phyloP scores from a whole-genome alignment of 2,329 filamentous ascomycete species.

The Juglanconis juglandina region DNA sequence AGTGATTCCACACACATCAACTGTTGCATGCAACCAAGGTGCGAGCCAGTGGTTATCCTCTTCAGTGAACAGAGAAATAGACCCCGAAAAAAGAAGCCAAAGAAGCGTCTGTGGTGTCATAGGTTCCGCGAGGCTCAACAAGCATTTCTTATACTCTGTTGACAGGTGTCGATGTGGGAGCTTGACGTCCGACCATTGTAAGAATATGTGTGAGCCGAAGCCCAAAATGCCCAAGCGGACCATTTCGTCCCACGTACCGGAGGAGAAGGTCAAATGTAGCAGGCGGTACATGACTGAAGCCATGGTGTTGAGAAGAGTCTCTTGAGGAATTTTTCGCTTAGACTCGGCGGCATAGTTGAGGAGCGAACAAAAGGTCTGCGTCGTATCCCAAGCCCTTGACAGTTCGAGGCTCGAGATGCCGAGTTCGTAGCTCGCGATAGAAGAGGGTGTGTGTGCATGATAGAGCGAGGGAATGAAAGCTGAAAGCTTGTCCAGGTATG shows the following conservation, averaged over 20 bases:
- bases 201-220: constrained; percentile 34
- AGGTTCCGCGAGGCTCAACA: background rate
- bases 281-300: constrained; percentile 39
- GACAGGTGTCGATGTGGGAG: constrained; percentile 21
- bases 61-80: constrained; percentile 23
- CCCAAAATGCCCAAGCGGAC: constrained; percentile 37
- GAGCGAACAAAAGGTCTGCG: constrained; percentile 23
- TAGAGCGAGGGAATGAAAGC: background rate
- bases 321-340: constrained; percentile 18
- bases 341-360: constrained; percentile 23
- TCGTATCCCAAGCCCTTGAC: constrained; percentile 19
- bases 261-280: constrained; percentile 28
- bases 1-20: constrained; percentile 16
- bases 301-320: constrained; percentile 29
- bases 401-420: constrained; percentile 18
- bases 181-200: constrained; percentile 31
- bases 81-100: constrained; percentile 26
- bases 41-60: constrained; percentile 22
- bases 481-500: background rate
- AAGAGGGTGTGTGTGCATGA: too few species aligned
- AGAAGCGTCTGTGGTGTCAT: constrained; percentile 20
- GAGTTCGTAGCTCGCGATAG: background rate
- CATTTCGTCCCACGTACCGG: constrained; percentile 30
- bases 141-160: constrained; percentile 14
- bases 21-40: constrained; percentile 21